Evolutionary conservation across 2,329 filamentous ascomycete species (phyloP), one percentile per base, ranked within the genome.

Genomic region (Botrytis tulipae): DNA sequence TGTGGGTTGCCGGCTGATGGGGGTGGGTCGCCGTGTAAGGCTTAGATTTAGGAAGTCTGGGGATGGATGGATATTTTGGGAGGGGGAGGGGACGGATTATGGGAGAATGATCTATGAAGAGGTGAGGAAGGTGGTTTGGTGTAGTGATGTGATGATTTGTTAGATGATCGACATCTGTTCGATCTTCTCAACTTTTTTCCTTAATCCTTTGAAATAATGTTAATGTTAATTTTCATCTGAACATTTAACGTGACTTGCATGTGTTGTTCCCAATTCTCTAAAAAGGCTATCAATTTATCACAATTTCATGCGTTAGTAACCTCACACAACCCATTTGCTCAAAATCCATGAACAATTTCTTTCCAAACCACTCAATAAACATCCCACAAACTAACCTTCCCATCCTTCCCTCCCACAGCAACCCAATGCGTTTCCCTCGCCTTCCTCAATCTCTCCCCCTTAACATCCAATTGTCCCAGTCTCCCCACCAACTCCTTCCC

Each of bases 341-440:
- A 37, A 37, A 37, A 37, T 10, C 1, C 1, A 37, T 37, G 37
- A 37, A 37, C 37, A 37, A 1, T 37, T 37, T 9, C 22, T 25
- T 18, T 61, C 20, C 59, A 0, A 61, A 10, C 5, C 25, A 6
- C 25, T 75, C 54, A 79, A 62, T 96, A 99, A 74, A 98, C 90
- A 84, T 98, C 93, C 96, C 96, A 99, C 77, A 99, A 84, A 80
- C 94, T 97, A 76, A 98, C 89, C 82, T 97, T 97, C 29, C 95
- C 96, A 84, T 98, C 96, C 82, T 98, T 99, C 72, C 93, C 92
- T 18, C 71, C 71, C 5, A 59, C 93, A 29, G 92, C 96, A 70
- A 98, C 82, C 95, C 95, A 98, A 82, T 98, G 95, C 37, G 91
- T 92, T 69, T 85, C 85, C 79, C 88, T 90, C 18, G 92, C 91